A percentile compares a stretch with the other conserved stretches of the same genome.
Conservation (phyloP, 345 rosid genomes). For the Crucihimalaya himalaica region DNA sequence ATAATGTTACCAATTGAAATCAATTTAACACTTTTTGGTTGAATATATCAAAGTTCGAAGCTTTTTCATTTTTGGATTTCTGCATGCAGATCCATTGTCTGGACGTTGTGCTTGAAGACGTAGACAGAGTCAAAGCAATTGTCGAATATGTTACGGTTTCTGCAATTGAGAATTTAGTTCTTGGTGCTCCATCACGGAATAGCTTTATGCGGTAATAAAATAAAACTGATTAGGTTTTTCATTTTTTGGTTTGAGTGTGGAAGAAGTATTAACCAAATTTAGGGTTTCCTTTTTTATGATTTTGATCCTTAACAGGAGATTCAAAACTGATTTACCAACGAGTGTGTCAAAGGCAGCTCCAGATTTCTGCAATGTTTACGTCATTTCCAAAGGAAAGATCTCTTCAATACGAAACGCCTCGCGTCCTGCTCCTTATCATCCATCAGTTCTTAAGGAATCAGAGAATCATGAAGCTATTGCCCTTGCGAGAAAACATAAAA, state of each 20-base stretch:
- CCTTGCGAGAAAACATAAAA: constrained; percentile 34
- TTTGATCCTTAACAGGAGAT: constrained; percentile 49
- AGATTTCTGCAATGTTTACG: constrained; percentile 87
- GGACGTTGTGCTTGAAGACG: constrained; percentile 68
- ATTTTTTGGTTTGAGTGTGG: constrained; percentile 1
- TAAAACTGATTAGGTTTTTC: not conserved
- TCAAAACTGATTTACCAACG: constrained; percentile 66
- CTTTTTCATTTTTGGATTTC: not conserved
- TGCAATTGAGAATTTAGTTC: constrained; percentile 74
- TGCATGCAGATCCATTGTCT: constrained; percentile 59
- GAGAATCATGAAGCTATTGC: constrained; percentile 28
- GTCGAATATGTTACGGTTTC: constrained; percentile 72
- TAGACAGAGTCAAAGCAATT: constrained; percentile 67
- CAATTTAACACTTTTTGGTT: not conserved
- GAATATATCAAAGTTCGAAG: not conserved
- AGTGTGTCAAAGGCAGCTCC: constrained; percentile 70
- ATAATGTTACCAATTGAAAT: not conserved
- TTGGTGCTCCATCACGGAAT: constrained; percentile 67
- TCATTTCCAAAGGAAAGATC: constrained; percentile 76
- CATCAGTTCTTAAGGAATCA: constrained; percentile 57
- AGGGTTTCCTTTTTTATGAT: not conserved
- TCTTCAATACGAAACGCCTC: constrained; percentile 58
- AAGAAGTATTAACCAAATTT: constrained; percentile 17
- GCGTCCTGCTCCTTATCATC: constrained; percentile 60
- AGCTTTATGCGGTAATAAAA: constrained; percentile 69